phyloP scores from a whole-genome alignment of 2,329 filamentous ascomycete species.

The Aspergillus sp. region DNA sequence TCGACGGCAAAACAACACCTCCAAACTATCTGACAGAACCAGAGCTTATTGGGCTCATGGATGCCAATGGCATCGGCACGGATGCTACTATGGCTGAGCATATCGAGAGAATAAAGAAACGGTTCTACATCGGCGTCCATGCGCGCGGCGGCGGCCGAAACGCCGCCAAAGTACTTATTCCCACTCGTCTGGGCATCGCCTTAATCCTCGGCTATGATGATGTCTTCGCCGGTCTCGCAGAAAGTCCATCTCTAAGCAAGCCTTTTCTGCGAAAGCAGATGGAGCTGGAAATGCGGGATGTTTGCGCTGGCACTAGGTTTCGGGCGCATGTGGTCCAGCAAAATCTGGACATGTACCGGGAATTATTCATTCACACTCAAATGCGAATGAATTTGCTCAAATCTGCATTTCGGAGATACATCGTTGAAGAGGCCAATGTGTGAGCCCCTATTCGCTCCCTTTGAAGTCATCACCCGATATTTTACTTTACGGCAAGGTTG shows the following conservation, averaged over 20 bases:
- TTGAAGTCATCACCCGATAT: neutral
- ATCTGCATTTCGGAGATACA: conserved; percentile 58
- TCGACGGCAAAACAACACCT: conserved; percentile 82
- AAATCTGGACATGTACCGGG: conserved; percentile 81
- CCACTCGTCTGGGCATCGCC: conserved; percentile 85
- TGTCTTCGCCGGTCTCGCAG: conserved; percentile 77
- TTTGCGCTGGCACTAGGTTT: conserved; percentile 82
- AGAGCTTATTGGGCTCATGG: conserved; percentile 94
- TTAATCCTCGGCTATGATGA: conserved; percentile 92
- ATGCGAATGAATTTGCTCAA: conserved; percentile 68
- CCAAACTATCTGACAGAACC: conserved; percentile 91
- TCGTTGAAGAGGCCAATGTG: conserved; percentile 41
- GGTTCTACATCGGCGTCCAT: conserved; percentile 77
- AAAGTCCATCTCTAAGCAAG: conserved; percentile 73
- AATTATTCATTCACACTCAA: conserved; percentile 79
- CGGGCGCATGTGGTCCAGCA: conserved; percentile 74
- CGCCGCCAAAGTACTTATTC: conserved; percentile 79
- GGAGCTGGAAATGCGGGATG: conserved; percentile 95
- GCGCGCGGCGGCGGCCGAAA: conserved; percentile 50
- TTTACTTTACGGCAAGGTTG: neutral
- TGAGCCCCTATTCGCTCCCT: conserved; percentile 7
- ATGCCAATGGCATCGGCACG: conserved; percentile 96
- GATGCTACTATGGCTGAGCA: conserved; percentile 99
- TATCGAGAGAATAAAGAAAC: conserved; percentile 89
- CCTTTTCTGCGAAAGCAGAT: conserved; percentile 97